Base-by-base conservation (phyloP, 2,329 filamentous ascomycete species). In the Aspergillus calidoustus region DNA sequence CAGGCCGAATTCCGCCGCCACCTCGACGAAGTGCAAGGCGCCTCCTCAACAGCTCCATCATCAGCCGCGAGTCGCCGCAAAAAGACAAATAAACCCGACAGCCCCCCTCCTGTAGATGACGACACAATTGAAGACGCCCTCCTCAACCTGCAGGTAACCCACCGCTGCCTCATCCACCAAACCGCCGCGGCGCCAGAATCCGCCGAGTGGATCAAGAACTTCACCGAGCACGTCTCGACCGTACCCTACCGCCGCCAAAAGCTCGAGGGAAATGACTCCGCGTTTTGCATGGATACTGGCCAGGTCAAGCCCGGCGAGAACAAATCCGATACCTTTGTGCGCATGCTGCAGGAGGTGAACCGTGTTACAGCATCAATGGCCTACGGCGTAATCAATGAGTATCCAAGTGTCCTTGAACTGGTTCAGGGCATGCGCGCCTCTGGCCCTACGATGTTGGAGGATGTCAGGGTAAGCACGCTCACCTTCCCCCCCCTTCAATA, bases 201-300 rank as follows among this genome's bases (percentile, higher is more conserved):
- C 1, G 89, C 90, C 2, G 84, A 89, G 67, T 92, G 90, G 89
- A 87, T 93, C 31, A 80, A 84, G 31, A 81, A 85, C 38, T 92
- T 93, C 69, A 94, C 91, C 0, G 89, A 93, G 70, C 89, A 94
- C 72, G 88, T 94, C 53, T 90, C 89, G 7, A 91, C 88, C 1
- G 87, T 90, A 23, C 91, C 90, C 0, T 93, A 93, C 74, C 86
- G 86, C 15, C 73, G 70, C 7, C 77, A 82, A 58, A 73, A 77
- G 34, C 78, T 80, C 57, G 81, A 84, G 1, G 71, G 79, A 2
- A 87, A 80, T 17, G 76, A 80, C 67, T 74, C 79, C 3, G 76
- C 85, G 0, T 94, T 94, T 73, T 93, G 91, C 76, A 93, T 93
- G 89, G 90, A 92, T 57, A 81, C 82, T 0, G 91, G 91, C 0